Conservation (phyloP, 2,329 filamentous ascomycete genomes). For the Pseudocercospora pini-densiflorae region DNA sequence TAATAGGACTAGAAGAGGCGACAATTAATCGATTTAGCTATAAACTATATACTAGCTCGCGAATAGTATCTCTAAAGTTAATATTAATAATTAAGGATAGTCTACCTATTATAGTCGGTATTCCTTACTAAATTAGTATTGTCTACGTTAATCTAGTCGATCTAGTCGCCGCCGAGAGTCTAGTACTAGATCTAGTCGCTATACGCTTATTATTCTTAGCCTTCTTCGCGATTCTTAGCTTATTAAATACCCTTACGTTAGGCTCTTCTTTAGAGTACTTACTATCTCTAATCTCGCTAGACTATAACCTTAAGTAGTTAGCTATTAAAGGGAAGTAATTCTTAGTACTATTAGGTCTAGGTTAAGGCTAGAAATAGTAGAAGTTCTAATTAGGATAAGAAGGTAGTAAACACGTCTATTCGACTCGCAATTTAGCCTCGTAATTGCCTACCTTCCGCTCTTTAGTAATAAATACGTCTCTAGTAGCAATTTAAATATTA, state of each 20-base stretch:
- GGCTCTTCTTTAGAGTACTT: neutral
- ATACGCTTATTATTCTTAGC: neutral
- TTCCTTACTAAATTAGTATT: neutral
- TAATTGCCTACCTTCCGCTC: neutral
- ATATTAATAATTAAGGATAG: neutral
- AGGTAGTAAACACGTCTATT: neutral
- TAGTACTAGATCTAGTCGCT: neutral
- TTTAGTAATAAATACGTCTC: neutral
- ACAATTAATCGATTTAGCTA: neutral
- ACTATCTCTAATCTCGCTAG: neutral
- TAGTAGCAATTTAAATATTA: neutral
- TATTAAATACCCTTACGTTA: neutral
- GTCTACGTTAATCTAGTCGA: neutral
- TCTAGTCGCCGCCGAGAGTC: neutral
- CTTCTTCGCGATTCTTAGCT: neutral
- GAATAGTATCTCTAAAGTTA: neutral
- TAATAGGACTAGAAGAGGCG: too few relatives aligned
- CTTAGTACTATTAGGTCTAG: neutral
- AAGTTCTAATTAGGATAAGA: neutral
- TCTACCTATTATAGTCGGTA: neutral
- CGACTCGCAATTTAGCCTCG: neutral
- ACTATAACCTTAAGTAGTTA: neutral
- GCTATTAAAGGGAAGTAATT: neutral
- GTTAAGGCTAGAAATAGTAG: neutral
- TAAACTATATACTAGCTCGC: neutral